A percentile compares a stretch with the other conserved stretches of the same genome.
Conservation (phyloP, 2,329 filamentous ascomycete genomes). For the Ilyonectria sp. region DNA sequence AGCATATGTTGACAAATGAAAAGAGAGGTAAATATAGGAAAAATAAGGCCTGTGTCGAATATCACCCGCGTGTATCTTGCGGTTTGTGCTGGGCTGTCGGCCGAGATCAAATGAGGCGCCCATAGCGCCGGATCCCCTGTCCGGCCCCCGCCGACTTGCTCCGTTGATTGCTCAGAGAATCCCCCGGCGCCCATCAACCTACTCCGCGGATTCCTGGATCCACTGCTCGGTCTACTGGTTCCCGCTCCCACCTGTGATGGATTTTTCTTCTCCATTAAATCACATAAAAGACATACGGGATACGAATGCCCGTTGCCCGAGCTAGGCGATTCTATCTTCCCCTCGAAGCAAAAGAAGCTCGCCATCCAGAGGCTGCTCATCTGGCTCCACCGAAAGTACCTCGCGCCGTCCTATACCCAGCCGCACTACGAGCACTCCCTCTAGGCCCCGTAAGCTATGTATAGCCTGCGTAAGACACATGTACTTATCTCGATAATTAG, state of each 20-base stretch:
- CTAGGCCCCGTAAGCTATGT: too few species aligned
- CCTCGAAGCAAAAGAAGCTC: neutral
- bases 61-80: too few species aligned
- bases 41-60: too few species aligned
- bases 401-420: conserved; percentile 1
- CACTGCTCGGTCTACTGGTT: neutral
- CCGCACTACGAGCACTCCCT: neutral
- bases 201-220: too few species aligned
- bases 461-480: too few species aligned
- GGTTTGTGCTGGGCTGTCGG: too few species aligned
- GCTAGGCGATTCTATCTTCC: too few species aligned
- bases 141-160: neutral
- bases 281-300: neutral
- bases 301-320: neutral
- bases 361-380: conserved; percentile 59
- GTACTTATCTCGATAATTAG: too few species aligned
- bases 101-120: neutral
- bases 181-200: too few species aligned
- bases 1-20: too few species aligned
- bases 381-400: conserved; percentile 57
- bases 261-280: neutral
- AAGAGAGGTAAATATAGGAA: too few species aligned
- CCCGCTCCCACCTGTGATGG: neutral
- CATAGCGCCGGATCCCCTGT: neutral
- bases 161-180: neutral